A percentile compares a stretch with the other conserved stretches of the same genome.
Evolutionary conservation across 495 filamentous ascomycete genomes (phyloP).

Genomic region (Alectoria sarmentosa): DNA sequence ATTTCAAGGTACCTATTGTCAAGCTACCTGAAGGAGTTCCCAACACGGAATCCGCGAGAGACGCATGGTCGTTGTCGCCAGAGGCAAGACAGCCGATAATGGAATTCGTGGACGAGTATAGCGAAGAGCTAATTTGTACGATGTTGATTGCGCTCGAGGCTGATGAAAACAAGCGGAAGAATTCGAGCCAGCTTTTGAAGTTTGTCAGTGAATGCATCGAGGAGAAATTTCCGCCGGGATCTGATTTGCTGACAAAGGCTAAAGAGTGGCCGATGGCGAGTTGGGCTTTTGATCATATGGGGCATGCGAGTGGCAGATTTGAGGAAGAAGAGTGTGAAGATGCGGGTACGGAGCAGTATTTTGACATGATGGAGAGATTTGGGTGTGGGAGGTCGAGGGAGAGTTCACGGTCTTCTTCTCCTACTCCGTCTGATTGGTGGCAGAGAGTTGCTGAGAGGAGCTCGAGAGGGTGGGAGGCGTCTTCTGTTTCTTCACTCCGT

Average conservation of each 20-base stretch:
- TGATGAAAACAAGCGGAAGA: constrained; percentile 12
- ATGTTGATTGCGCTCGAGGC: constrained; percentile 14
- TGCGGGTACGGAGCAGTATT: background rate
- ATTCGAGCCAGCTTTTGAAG: constrained; percentile 4
- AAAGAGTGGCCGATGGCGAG: constrained; percentile 3
- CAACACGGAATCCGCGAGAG: background rate
- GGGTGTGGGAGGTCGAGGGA: background rate
- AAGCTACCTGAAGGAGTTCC: background rate
- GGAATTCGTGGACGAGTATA: background rate
- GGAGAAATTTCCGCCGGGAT: background rate
- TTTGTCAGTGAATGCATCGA: background rate
- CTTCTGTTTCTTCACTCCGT: background rate
- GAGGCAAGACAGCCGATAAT: background rate
- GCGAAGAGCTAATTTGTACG: background rate
- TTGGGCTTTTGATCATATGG: constrained; percentile 2
- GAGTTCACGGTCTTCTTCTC: background rate
- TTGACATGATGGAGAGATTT: background rate
- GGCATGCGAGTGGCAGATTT: no score
- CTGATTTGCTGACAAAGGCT: background rate
- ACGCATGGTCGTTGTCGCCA: background rate
- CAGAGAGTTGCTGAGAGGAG: background rate
- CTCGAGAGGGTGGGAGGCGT: background rate
- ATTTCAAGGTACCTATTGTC: background rate
- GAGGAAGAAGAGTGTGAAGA: background rate
- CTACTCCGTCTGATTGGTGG: background rate